Conservation (phyloP, 495 filamentous ascomycete species). For the Xylaria castorea region DNA sequence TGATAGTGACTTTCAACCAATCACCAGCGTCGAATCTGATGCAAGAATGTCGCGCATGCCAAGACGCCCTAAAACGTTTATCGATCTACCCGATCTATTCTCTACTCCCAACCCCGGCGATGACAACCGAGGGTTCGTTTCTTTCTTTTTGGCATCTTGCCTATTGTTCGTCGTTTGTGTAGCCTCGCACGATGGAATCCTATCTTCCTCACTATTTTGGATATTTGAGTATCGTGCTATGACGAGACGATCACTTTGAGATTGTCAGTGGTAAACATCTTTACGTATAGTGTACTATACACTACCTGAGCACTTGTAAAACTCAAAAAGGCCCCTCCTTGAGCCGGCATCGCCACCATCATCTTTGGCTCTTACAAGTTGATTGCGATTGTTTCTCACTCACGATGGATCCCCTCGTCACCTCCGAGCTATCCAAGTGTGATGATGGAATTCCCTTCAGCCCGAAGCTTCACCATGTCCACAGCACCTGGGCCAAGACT, state of each 20-base stretch:
- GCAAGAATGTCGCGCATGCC: slow-evolving; percentile 24
- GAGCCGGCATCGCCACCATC: not conserved
- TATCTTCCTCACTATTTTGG: not conserved
- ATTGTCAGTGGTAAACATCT: not conserved
- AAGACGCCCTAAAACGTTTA: not conserved
- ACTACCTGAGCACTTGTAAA: slow-evolving; percentile 10
- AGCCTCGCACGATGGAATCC: not conserved
- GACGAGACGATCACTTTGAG: not conserved
- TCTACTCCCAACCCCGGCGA: not conserved
- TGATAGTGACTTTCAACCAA: slow-evolving; percentile 13
- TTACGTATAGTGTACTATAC: not conserved
- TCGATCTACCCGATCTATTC: not conserved
- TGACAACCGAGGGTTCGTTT: not conserved
- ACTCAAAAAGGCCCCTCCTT: not conserved
- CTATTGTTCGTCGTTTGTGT: not conserved
- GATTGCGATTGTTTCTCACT: not conserved
- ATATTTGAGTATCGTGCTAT: not conserved
- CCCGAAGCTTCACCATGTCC: slow-evolving; percentile 69
- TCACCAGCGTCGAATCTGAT: slow-evolving; percentile 6
- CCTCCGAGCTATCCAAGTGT: slow-evolving; percentile 41
- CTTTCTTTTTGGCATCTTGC: not conserved
- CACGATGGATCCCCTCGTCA: slow-evolving; percentile 44
- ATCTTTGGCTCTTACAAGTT: not conserved
- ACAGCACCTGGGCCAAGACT: slow-evolving; percentile 97
- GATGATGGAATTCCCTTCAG: slow-evolving; percentile 71